Conservation (phyloP, 176 grass and related monocot species). For the Phyllostachys edulis region DNA sequence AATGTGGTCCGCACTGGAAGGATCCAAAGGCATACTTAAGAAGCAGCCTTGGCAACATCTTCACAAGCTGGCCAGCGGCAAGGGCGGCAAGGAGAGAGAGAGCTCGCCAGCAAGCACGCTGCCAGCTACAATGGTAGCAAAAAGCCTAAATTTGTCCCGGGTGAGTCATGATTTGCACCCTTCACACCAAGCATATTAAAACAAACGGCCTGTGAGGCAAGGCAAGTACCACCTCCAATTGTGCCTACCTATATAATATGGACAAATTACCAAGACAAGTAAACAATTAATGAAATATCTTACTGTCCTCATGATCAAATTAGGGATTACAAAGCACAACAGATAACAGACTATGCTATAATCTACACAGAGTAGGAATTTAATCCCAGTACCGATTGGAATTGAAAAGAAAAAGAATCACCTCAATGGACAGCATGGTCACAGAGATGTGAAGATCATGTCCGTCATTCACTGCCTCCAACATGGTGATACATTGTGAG, state of each 20-base stretch:
- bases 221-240: constrained; percentile 75
- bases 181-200: constrained; percentile 65
- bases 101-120: constrained; percentile 78
- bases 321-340: background rate
- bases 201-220: constrained; percentile 71
- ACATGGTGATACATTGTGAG: constrained; percentile 70
- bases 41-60: constrained; percentile 43
- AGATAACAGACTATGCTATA: background rate
- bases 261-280: background rate
- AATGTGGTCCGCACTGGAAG: constrained; percentile 2
- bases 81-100: constrained; percentile 68
- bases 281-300: background rate
- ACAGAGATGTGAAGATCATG: constrained; percentile 73
- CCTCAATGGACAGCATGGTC: constrained; percentile 85
- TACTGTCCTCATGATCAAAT: background rate
- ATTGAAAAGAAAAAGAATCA: constrained; percentile 18
- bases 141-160: constrained; percentile 53
- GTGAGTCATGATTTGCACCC: constrained; percentile 52
- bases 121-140: constrained; percentile 68
- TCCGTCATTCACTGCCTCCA: constrained; percentile 64
- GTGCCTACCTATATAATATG: constrained; percentile 60
- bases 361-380: background rate
- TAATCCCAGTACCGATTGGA: background rate
- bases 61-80: constrained; percentile 70
- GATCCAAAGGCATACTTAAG: background rate